phyloP scores from a whole-genome alignment of 1,139 yeast genomes.

The Debaryomyces nepalensis region DNA sequence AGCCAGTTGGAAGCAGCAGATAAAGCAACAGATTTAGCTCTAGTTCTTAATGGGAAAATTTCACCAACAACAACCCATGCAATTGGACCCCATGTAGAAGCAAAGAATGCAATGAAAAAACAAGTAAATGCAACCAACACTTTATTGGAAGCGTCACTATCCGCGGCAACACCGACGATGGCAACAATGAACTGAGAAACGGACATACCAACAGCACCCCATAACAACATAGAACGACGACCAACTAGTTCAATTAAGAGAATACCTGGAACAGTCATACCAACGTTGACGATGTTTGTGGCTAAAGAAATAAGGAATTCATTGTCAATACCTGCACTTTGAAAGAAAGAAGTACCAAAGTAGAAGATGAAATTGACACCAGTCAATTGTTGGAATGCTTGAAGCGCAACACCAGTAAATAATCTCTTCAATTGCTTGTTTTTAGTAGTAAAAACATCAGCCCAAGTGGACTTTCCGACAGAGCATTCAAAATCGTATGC shows the following conservation, averaged over 20 bases:
- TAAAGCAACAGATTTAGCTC: constrained; percentile 71
- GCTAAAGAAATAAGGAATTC: constrained; percentile 42
- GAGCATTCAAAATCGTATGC: constrained; percentile 40
- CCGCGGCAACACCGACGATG: constrained; percentile 59
- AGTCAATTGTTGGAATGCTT: constrained; percentile 70
- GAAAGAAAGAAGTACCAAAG: constrained; percentile 69
- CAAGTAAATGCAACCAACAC: constrained; percentile 67
- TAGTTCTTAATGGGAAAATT: constrained; percentile 63
- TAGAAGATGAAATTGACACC: constrained; percentile 76
- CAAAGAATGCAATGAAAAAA: constrained; percentile 68
- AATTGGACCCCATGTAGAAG: constrained; percentile 76
- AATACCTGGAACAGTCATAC: constrained; percentile 43
- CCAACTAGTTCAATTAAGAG: constrained; percentile 41
- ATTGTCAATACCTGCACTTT: constrained; percentile 56
- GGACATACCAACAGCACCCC: constrained; percentile 68
- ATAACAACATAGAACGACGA: constrained; percentile 41
- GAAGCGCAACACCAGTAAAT: constrained; percentile 37
- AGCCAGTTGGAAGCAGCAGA: constrained; percentile 76
- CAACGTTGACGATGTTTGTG: constrained; percentile 45
- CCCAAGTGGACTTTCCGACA: constrained; percentile 40
- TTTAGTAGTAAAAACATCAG: constrained; percentile 35
- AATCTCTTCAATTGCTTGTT: constrained; percentile 44
- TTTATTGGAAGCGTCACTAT: constrained; percentile 52
- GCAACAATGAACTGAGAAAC: constrained; percentile 70
- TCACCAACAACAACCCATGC: constrained; percentile 76